Conservation (phyloP, 2,329 filamentous ascomycete genomes). For the Macrophomina tecta region DNA sequence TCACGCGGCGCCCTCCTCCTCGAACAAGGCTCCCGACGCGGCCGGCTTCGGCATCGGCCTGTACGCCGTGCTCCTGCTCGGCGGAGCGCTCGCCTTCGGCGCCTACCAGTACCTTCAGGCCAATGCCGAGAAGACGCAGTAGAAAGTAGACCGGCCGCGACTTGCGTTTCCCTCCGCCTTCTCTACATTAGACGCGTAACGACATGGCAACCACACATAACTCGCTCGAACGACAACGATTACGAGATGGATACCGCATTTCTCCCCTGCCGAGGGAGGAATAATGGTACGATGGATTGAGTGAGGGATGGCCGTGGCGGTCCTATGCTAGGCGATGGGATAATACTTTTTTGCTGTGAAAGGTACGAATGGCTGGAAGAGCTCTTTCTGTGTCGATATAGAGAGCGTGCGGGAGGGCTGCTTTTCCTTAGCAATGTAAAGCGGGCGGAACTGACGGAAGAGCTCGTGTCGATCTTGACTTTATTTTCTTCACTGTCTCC, state of each 20-base stretch:
- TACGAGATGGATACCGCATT: no score
- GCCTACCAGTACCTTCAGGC: constrained; percentile 85
- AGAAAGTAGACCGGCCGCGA: neutral
- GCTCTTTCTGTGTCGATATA: constrained; percentile 10
- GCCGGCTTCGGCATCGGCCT: constrained; percentile 75
- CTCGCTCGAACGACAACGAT: neutral
- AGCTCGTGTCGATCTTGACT: neutral
- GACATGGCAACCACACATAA: neutral
- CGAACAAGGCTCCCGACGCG: constrained; percentile 54
- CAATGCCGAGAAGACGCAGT: constrained; percentile 26
- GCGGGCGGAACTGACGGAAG: neutral
- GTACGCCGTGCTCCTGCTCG: constrained; percentile 80
- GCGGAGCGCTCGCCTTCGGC: constrained; percentile 76
- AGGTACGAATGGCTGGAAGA: neutral
- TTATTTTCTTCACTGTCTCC: neutral
- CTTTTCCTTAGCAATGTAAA: neutral
- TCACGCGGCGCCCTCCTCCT: constrained; percentile 57
- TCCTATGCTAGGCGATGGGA: constrained; percentile 2
- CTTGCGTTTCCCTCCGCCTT: neutral
- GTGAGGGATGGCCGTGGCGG: neutral
- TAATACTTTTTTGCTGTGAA: neutral
- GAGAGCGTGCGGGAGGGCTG: constrained; percentile 2
- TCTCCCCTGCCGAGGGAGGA: neutral
- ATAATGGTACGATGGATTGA: neutral
- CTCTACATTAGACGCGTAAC: neutral